phyloP scores from a whole-genome alignment of 192 early-diverging fungal genomes.

The Mortierella alpina region DNA sequence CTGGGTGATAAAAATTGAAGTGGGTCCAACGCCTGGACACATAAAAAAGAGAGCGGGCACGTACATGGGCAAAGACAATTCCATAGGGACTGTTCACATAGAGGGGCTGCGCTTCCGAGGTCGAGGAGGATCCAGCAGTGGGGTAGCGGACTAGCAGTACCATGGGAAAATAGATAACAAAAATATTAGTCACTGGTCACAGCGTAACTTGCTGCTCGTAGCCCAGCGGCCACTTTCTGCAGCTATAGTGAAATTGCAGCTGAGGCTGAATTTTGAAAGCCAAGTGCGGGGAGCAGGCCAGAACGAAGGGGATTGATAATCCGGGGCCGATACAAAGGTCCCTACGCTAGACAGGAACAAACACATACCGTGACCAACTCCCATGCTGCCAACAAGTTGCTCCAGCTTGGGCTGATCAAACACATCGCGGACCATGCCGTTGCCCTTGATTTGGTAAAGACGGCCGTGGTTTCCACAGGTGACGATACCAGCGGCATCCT shows the following conservation, averaged over 20 bases:
- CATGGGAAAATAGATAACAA: neutral
- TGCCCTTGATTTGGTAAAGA: conserved; percentile 98
- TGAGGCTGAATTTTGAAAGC: no score
- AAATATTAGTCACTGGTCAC: conserved; percentile 5
- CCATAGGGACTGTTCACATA: conserved; percentile 99
- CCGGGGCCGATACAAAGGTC: neutral
- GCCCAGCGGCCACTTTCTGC: no score
- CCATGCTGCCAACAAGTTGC: conserved; percentile 87
- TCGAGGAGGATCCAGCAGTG: conserved; percentile 96
- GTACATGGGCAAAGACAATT: conserved; percentile 93
- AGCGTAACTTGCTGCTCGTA: neutral
- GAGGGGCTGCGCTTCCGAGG: conserved; percentile 98
- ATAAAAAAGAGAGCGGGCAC: conserved; percentile 9
- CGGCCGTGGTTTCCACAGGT: conserved; percentile 97
- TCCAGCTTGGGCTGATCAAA: conserved; percentile 85
- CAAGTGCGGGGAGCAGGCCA: no score
- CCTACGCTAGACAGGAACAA: neutral
- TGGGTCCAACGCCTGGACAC: neutral
- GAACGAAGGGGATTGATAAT: conserved; percentile 12
- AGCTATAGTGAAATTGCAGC: no score
- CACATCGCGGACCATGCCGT: conserved; percentile 99
- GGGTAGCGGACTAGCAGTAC: conserved; percentile 90
- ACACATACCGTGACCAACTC: conserved; percentile 94
- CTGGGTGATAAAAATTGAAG: no score
- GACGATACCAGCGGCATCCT: conserved; percentile 99